phyloP scores from a whole-genome alignment of 345 rosid species.

The Carallia pectinifolia region DNA sequence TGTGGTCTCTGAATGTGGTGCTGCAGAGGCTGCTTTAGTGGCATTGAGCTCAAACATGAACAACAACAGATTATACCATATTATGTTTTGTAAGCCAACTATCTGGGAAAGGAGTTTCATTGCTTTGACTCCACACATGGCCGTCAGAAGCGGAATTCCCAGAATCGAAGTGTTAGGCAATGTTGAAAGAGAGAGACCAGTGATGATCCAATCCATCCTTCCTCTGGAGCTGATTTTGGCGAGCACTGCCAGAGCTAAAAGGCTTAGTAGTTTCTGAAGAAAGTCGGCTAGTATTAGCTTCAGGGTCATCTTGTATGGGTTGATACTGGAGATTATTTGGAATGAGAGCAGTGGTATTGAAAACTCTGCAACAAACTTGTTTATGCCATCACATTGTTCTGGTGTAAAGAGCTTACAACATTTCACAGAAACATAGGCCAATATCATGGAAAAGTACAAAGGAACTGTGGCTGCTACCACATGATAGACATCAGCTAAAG shows the following conservation, averaged over 20 bases:
- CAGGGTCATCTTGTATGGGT: conserved; percentile 74
- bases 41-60: conserved; percentile 73
- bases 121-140: conserved; percentile 71
- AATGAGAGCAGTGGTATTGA: conserved; percentile 78
- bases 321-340: conserved; percentile 63
- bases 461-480: conserved; percentile 80
- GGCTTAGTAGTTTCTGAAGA: conserved; percentile 61
- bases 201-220: conserved; percentile 58
- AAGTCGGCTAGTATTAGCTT: conserved; percentile 60
- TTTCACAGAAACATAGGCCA: conserved; percentile 68
- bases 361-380: conserved; percentile 84
- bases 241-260: conserved; percentile 36
- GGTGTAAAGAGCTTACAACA: conserved; percentile 69
- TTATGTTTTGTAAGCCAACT: conserved; percentile 70
- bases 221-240: conserved; percentile 51
- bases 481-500: conserved; percentile 62
- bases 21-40: conserved; percentile 36
- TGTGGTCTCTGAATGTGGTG: conserved; percentile 39
- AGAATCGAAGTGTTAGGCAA: conserved; percentile 81
- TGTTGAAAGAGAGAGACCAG: conserved; percentile 67
- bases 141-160: conserved; percentile 70
- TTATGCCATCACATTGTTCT: conserved; percentile 85
- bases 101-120: conserved; percentile 62
- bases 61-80: conserved; percentile 77
- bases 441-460: conserved; percentile 65